Evolutionary conservation across 2,329 filamentous ascomycete genomes (phyloP).

Genomic region (Anthostomella pinea): DNA sequence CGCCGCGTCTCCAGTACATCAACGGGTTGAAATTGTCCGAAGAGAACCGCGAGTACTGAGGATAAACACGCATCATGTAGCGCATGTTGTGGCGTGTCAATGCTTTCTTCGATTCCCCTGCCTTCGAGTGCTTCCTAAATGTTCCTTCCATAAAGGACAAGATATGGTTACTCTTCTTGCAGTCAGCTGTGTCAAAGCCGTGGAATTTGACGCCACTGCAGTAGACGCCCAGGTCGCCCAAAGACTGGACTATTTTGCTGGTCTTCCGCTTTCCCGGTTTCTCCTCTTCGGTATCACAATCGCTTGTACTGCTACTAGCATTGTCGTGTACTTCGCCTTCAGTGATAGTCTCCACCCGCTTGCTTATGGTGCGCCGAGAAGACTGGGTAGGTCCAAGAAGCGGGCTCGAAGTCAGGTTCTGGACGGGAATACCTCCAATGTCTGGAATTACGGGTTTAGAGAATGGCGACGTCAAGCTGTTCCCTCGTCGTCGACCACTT

Average conservation of each 20-base stretch:
- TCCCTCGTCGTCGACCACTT: constrained; percentile 52
- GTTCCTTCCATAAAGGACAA: constrained; percentile 91
- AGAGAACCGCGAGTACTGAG: constrained; percentile 73
- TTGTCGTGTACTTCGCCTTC: constrained; percentile 55
- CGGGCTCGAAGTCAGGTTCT: constrained; percentile 53
- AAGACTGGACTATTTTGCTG: constrained; percentile 81
- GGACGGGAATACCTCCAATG: constrained; percentile 48
- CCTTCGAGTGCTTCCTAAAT: constrained; percentile 77
- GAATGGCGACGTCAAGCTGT: constrained; percentile 77
- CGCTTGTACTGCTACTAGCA: constrained; percentile 66
- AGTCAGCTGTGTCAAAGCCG: constrained; percentile 74
- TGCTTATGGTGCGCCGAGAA: constrained; percentile 47
- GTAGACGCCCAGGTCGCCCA: constrained; percentile 83
- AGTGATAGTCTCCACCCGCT: constrained; percentile 56
- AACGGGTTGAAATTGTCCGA: constrained; percentile 95
- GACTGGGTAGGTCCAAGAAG: constrained; percentile 50
- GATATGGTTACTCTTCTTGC: constrained; percentile 88
- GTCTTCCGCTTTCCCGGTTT: constrained; percentile 57
- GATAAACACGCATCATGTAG: constrained; percentile 92
- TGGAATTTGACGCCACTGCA: constrained; percentile 75
- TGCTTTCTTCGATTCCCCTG: constrained; percentile 70
- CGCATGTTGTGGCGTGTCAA: constrained; percentile 89
- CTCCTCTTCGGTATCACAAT: constrained; percentile 70
- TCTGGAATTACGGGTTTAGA: constrained; percentile 62
- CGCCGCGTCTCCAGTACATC: constrained; percentile 89